Evolutionary conservation across 2,329 filamentous ascomycete species (phyloP), one percentile per base, ranked within the genome.

Genomic region (Clarireedia monteithiana): DNA sequence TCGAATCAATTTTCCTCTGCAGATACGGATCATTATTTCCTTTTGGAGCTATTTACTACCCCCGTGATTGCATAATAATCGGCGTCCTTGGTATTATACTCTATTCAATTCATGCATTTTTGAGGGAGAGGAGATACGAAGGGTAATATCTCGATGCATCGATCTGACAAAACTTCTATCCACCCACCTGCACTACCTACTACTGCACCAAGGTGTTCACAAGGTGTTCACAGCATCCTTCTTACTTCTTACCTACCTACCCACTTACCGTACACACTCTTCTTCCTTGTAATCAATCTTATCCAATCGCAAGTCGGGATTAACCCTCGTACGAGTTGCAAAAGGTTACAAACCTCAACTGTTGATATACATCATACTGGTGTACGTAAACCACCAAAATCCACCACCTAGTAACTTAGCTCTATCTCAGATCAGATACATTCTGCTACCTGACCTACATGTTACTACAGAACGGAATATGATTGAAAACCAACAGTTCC

Each of bases 61-160:
- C 48, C 50, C 50, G 50, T 53, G 15, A 49, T 49, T 49, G 52
- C 45, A 54, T 54, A 45, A 54, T 39, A 42, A 39, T 49, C 45
- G 45, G 44, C 44, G 46, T 54, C 45, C 52, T 49, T 54, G 44
- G 52, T 49, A 48, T 53, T 34, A 53, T 34, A 34, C 9, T 34
- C 12, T 12, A 34, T 34, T 34, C 30, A 34, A 34, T 34, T 34
- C 30, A 34, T 53, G 42, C 50, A 53, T 39, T 24, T 48, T 20
- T 40, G 38, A 48, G 50, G 50, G 50, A 34, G 27, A 34, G 30
- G 30, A 30, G 23, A 53, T 38, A 20, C 27, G 30, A 53, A 30
- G 17, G 34, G 17, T 15, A 34, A 34, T 34, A 12, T 12, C 30
- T 34, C 10, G 12, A 27, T 27, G 27, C 15, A 15, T 53, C 50